A percentile compares a stretch with the other conserved stretches of the same genome.
phyloP scores from a whole-genome alignment of 2,329 filamentous ascomycete genomes.

The Chalaropsis thielavioides region DNA sequence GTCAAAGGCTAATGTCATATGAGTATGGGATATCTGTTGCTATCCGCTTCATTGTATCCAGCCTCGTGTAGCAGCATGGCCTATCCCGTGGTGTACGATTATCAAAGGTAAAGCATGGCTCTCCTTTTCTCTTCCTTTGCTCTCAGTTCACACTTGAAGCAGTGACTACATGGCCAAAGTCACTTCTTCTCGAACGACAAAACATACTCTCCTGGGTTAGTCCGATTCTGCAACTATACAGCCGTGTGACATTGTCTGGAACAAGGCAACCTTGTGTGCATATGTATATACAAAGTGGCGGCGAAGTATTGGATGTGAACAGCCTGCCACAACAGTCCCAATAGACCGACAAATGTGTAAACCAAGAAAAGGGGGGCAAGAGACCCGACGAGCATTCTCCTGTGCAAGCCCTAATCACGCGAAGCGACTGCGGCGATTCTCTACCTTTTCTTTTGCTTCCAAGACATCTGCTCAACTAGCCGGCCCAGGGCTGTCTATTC shows the following conservation, averaged over 20 bases:
- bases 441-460: neutral
- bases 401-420: neutral
- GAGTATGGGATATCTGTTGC: neutral
- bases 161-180: neutral
- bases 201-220: neutral
- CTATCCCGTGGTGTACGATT: neutral
- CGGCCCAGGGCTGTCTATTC: neutral
- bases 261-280: neutral
- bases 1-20: neutral
- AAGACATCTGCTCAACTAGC: no score
- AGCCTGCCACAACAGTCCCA: neutral
- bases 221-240: neutral
- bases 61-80: neutral
- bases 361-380: neutral
- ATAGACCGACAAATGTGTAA: neutral
- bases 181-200: conserved; percentile 1
- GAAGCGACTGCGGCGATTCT: neutral
- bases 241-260: neutral
- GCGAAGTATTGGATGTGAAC: neutral
- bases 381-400: neutral
- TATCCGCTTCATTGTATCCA: neutral
- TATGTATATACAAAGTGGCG: neutral
- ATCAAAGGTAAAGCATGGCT: neutral
- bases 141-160: neutral
- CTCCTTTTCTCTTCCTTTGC: neutral